Evolutionary conservation across 1,139 yeast species (phyloP), one percentile per base, ranked within the genome.

Genomic region (Nakaseomyces uthaithaninus): DNA sequence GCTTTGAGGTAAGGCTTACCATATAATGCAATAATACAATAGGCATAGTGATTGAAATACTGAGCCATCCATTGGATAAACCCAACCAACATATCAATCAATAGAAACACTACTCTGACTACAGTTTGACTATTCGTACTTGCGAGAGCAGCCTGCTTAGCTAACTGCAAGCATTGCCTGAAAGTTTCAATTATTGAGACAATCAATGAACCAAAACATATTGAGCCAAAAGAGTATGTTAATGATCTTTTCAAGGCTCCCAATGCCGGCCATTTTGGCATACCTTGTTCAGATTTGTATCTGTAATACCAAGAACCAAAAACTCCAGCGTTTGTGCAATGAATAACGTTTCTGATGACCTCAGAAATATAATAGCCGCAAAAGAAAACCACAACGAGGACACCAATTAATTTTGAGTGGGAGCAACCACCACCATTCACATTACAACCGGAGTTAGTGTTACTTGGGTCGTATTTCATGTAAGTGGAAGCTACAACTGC

Each of bases 241-340:
- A 85, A 64, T 1, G 95, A 85, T 52, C 95, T 72, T 55, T 75
- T 79, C 50, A 89, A 76, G 1, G 95, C 81, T 5, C 94, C 89
- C 42, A 77, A 62, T 1, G 94, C 93, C 8, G 94, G 94, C 66
- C 75, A 74, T 51, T 64, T 72, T 26, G 95, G 95, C 67, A 80
- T 70, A 3, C 94, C 94, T 54, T 81, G 83, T 55, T 81, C 89
- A 1, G 87, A 74, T 47, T 71, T 72, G 35, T 85, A 74, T 57
- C 83, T 69, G 60, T 82, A 87, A 63, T 85, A 87, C 95, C 96
- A 87, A 4, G 93, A 75, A 16, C 96, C 96, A 58, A 75, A 89
- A 26, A 87, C 76, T 25, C 95, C 95, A 18, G 91, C 72, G 44
- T 86, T 79, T 1, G 91, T 78, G 30, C 82, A 83, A 57, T 89